These are phyloP conservation scores for Penicillium sp. DNA, from an alignment of 2,329 filamentous ascomycete genomes.

Conservation along the genomic window DNA sequence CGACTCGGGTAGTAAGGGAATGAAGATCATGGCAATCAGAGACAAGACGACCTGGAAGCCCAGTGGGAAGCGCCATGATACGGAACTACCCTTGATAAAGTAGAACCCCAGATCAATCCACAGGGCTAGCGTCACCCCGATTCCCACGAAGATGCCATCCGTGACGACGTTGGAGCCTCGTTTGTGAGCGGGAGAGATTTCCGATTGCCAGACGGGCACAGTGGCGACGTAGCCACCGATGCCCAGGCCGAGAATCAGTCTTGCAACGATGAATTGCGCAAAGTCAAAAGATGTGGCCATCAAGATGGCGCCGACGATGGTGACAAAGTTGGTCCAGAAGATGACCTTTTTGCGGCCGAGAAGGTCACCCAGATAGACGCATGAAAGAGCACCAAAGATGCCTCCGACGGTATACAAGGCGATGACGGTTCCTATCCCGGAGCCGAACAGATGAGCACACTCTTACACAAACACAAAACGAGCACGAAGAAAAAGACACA, in stretches of 20 bases:
- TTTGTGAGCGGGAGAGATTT: slow-evolving; percentile 34
- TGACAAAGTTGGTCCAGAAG: slow-evolving; percentile 36
- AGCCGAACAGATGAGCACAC: too few species aligned
- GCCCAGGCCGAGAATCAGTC: slow-evolving; percentile 42
- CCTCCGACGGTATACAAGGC: slow-evolving; percentile 44
- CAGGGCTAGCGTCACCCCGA: slow-evolving; percentile 42
- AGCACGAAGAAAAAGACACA: too few species aligned
- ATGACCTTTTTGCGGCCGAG: slow-evolving; percentile 44
- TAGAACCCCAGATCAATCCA: slow-evolving; percentile 46
- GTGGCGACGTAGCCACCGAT: slow-evolving; percentile 41
- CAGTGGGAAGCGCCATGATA: slow-evolving; percentile 42
- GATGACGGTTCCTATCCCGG: slow-evolving; percentile 34
- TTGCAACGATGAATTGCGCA: slow-evolving; percentile 43
- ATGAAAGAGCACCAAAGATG: slow-evolving; percentile 43
- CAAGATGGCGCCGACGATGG: slow-evolving; percentile 41
- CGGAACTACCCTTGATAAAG: slow-evolving; percentile 31
- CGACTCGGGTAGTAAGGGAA: slow-evolving; percentile 35
- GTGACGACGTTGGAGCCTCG: slow-evolving; percentile 48
- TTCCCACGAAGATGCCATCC: slow-evolving; percentile 44
- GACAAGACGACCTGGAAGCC: slow-evolving; percentile 35
- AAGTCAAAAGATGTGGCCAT: slow-evolving; percentile 43
- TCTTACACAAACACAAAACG: too few species aligned
- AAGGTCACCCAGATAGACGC: slow-evolving; percentile 41
- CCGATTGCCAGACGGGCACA: slow-evolving; percentile 44
- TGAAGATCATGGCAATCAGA: slow-evolving; percentile 27